Conservation (phyloP, 352 stramenopile species). For the Phytophthora boehmeriae region DNA sequence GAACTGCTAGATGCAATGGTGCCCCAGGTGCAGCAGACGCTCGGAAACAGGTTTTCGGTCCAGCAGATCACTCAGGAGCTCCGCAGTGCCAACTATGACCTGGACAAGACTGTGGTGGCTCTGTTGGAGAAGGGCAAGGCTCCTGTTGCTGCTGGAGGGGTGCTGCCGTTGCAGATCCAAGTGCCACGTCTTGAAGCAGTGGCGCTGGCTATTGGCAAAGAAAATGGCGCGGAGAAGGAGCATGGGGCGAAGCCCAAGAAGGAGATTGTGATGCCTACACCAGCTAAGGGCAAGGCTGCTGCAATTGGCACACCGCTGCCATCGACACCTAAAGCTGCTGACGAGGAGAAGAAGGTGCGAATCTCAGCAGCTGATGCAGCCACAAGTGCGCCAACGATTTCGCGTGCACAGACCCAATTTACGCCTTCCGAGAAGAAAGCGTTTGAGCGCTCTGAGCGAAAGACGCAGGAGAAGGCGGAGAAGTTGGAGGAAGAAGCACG, state of each 20-base stretch:
- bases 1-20: constrained; percentile 65
- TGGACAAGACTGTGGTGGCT: constrained; percentile 75
- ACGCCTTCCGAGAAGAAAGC: constrained; percentile 62
- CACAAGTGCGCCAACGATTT: constrained; percentile 27
- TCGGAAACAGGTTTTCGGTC: constrained; percentile 60
- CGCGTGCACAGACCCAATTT: constrained; percentile 51
- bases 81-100: constrained; percentile 76
- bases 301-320: constrained; percentile 43
- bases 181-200: constrained; percentile 69
- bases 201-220: constrained; percentile 50
- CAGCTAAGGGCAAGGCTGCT: constrained; percentile 51
- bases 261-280: constrained; percentile 40
- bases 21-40: constrained; percentile 57
- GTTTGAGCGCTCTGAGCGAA: constrained; percentile 73
- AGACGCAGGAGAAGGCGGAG: constrained; percentile 63
- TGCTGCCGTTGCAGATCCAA: constrained; percentile 68
- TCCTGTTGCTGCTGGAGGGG: constrained; percentile 22
- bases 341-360: constrained; percentile 26
- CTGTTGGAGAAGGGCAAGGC: constrained; percentile 77
- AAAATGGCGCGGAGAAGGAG: constrained; percentile 9
- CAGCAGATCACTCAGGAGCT: constrained; percentile 74
- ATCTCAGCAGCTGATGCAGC: constrained; percentile 30
- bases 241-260: constrained; percentile 19
- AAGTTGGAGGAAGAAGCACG: constrained; percentile 54
- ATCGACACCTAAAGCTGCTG: constrained; percentile 7